Base-by-base conservation (phyloP, 2,329 filamentous ascomycete species). In the Rhytidhysteron rufulum region DNA sequence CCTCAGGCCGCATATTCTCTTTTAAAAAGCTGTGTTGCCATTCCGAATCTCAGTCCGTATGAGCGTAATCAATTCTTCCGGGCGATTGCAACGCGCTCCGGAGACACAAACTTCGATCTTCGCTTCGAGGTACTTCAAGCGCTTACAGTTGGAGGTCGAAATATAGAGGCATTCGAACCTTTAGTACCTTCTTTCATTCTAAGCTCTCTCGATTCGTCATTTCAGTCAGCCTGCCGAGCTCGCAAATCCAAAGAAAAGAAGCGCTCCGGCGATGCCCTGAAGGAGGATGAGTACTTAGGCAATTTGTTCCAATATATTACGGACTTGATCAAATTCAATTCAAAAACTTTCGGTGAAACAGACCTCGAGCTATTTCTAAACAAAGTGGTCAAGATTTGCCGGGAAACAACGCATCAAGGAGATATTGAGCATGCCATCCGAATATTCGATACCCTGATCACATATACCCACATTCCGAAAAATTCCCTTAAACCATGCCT, bases 321-420 rank as follows among this genome's bases (percentile, higher is more conserved):
- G 42, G 80, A 86, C 46, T 73, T 87, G 39, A 80, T 86, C 67
- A 88, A 86, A 57, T 89, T 86, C 70, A 87, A 83, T 58, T 85
- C 82, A 60, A 84, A 82, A 49, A 74, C 80, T 22, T 80, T 84
- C 18, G 75, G 77, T 47, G 82, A 86, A 47, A 65, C 73, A 22
- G 78, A 83, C 33, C 72, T 85, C 16, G 74, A 74, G 37, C 69
- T 71, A 3, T 65, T 89, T 39, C 77, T 90, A 41, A 73, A 79
- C 41, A 74, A 74, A 10, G 66, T 86, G 7, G 70, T 88, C 33
- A 65, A 71, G 39, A 85, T 89, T 33, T 88, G 84, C 63, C 76
- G 80, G 60, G 79, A 75, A 50, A 88, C 85, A 1, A 81, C 74
- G 36, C 71, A 76, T 21, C 71, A 80, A 35, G 73, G 77, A 20